These are phyloP conservation scores for Dactylonectria macrodidyma DNA, from an alignment of 2,329 filamentous ascomycete genomes.

Conservation along the genomic window DNA sequence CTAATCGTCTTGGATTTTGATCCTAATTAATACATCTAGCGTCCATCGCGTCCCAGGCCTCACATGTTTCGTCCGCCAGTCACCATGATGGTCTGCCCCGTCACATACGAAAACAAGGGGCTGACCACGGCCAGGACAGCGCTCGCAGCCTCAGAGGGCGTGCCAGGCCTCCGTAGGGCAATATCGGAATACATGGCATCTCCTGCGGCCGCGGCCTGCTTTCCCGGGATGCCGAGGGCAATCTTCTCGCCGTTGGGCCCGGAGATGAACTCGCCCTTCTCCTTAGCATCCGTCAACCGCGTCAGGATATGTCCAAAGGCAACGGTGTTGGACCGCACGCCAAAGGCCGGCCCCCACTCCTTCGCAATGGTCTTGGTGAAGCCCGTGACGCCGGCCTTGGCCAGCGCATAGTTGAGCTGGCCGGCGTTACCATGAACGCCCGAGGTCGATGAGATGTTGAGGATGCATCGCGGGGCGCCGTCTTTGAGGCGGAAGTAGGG, in stretches of 20 bases:
- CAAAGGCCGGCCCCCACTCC: slow-evolving; percentile 89
- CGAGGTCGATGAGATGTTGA: slow-evolving; percentile 88
- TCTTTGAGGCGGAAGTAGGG: slow-evolving; percentile 92
- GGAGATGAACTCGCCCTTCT: slow-evolving; percentile 84
- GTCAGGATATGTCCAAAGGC: slow-evolving; percentile 89
- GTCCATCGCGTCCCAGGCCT: slow-evolving; percentile 10
- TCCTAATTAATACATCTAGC: not conserved
- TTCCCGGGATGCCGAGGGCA: slow-evolving; percentile 79
- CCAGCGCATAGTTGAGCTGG: slow-evolving; percentile 90
- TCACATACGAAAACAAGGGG: slow-evolving; percentile 87
- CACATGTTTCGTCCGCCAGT: slow-evolving; percentile 81
- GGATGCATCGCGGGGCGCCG: slow-evolving; percentile 81
- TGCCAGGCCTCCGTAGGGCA: slow-evolving; percentile 82
- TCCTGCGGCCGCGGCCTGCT: slow-evolving; percentile 63
- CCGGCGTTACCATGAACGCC: slow-evolving; percentile 90
- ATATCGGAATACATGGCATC: slow-evolving; percentile 76
- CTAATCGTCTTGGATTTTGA: not conserved
- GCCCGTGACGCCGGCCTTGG: slow-evolving; percentile 87
- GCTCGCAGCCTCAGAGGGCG: slow-evolving; percentile 84
- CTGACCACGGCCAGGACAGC: slow-evolving; percentile 84
- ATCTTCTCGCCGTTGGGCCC: slow-evolving; percentile 84
- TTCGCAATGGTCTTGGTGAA: slow-evolving; percentile 93
- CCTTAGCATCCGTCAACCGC: slow-evolving; percentile 86
- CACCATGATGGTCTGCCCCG: slow-evolving; percentile 88
- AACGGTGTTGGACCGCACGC: slow-evolving; percentile 86